These are phyloP conservation scores for Apodospora peruviana DNA, from an alignment of 495 filamentous ascomycete species.

Conservation along the genomic window DNA sequence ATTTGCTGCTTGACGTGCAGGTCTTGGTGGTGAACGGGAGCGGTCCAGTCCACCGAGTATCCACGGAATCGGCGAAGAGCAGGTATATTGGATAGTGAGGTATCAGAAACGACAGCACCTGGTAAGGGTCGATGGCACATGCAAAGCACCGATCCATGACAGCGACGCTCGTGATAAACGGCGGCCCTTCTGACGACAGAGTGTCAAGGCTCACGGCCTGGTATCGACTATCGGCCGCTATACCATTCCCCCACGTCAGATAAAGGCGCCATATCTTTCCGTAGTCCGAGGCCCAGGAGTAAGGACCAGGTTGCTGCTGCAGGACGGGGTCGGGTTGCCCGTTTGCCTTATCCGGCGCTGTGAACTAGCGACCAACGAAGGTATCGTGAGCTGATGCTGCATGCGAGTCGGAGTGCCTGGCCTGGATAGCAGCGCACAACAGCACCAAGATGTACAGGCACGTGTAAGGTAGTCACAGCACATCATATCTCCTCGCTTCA, in stretches of 20 bases:
- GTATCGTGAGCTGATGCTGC: background rate
- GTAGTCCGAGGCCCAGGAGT: background rate
- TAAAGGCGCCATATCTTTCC: slow-evolving; percentile 1
- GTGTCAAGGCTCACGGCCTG: too few relatives aligned
- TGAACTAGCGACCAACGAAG: background rate
- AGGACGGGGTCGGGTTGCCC: slow-evolving; percentile 8
- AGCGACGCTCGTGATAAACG: background rate
- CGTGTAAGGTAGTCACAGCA: too few relatives aligned
- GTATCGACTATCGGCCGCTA: too few relatives aligned
- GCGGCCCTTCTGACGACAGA: background rate
- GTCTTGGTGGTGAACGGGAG: too few relatives aligned
- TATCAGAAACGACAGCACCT: too few relatives aligned
- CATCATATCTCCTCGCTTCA: too few relatives aligned
- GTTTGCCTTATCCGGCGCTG: slow-evolving; percentile 13
- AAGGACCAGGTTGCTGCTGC: background rate
- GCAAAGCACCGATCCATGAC: background rate
- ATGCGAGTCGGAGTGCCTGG: too few relatives aligned
- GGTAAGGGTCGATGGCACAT: too few relatives aligned
- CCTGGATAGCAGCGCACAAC: too few relatives aligned
- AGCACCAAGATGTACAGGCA: too few relatives aligned
- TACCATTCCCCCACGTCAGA: slow-evolving; percentile 17
- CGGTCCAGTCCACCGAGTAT: too few relatives aligned
- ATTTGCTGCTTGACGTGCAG: too few relatives aligned
- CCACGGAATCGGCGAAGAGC: slow-evolving; percentile 3
- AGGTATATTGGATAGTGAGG: background rate